Base-by-base conservation (phyloP, 805 yeast genomes). In the Candida michaelii region DNA sequence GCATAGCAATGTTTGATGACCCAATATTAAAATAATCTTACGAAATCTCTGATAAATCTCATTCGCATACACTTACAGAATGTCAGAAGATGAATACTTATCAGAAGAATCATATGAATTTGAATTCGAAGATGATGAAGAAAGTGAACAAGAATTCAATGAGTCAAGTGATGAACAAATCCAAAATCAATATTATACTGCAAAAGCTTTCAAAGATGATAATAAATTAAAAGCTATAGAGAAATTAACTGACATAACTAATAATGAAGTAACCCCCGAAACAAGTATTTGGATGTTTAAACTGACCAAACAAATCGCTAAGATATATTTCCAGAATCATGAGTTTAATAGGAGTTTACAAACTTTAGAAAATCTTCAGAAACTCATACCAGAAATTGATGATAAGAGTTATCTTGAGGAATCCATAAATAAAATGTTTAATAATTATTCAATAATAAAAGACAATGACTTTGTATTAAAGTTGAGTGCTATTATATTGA, bases 91-190 rank as follows among this genome's bases (percentile, higher is more conserved):
- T 24, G 68, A 62, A 17, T 66, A 49, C 48, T 50, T 55, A 38
- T 65, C 68, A 1, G 70, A 68, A 39, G 73, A 67, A 44, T 66
- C 71, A 17, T 67, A 66, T 42, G 73, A 68, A 40, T 66, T 66
- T 39, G 73, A 68, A 42, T 66, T 67, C 36, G 71, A 66, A 34
- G 68, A 61, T 9, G 67, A 58, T 15, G 63, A 58, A 6, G 48
- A 46, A 45, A 18, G 57, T 36, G 43, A 35, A 14, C 38, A 25
- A 8, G 43, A 47, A 41, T 13, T 42, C 15, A 18, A 40, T n/a
- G 45, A 36, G 8, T n/a, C 17, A 2, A 37, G 33, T 5, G 39
- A 17, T 13, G 56, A 60, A n/a, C 66, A 58, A 5, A 59, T 55
- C 12, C 64, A 50, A 44, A 55, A 60, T 34, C 56, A 54, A 34